Base-by-base conservation (phyloP, 768 basidiomycete species). In the Hypholoma fasciculare region DNA sequence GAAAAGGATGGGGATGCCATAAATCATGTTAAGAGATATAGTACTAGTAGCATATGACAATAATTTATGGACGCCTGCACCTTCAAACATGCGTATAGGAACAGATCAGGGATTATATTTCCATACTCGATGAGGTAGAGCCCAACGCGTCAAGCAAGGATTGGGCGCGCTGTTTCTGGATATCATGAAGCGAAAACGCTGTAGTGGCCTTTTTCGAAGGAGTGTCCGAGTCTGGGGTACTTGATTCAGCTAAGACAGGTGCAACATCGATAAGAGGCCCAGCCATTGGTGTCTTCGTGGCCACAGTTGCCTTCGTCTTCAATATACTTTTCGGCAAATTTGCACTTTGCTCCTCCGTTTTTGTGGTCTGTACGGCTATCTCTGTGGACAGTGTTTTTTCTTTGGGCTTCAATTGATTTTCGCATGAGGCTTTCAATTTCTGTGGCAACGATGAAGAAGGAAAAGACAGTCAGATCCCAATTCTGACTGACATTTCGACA, bases 361-460 rank as follows among this genome's bases (percentile, higher is more conserved):
- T 40, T 14, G 9, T n/a, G 5, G 26, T 12, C 20, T 8, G 37
- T 7, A 27, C 27, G 7, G 19, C 4, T n/a, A 34, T 36, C 38
- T 49, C 51, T 37, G 19, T 13, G 3, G 38, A 7, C 8, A 39
- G 52, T 26, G 44, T 14, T 13, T 51, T 48, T 17, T 62, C 63
- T 54, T 59, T 53, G 13, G 53, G 56, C 8, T 65, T 55, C 7
- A 70, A 43, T 34, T 63, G 58, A n/a, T 54, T 59, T 48, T 62
- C 56, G 27, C 67, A 67, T 16, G 61, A 55, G 43, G 61, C 62
- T 14, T 63, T 61, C 19, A 70, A 44, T 63, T 68, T 65, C 69
- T 70, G 39, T 16, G 11, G 51, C 48, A 42, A 12, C 16, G 12
- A 19, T 17, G 11, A 39, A 42, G 9, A 7, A 9, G 9, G 30